These are phyloP conservation scores for Adenanthera pavonina DNA, from an alignment of 306 rosid species.

Conservation along the genomic window DNA sequence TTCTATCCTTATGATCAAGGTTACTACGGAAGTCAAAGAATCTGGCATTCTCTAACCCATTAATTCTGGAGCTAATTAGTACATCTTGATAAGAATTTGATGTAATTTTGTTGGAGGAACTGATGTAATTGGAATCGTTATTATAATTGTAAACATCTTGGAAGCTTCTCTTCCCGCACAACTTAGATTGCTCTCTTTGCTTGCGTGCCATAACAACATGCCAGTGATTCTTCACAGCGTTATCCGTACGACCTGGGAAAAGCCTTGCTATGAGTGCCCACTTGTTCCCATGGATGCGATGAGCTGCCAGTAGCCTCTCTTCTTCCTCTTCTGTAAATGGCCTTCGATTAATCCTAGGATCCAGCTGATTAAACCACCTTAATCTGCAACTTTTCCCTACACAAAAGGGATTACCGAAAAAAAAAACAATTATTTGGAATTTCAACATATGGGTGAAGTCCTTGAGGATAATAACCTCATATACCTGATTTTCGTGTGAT, in stretches of 20 bases:
- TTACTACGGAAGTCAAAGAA: constrained; percentile 41
- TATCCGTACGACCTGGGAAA: constrained; percentile 76
- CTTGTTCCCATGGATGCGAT: constrained; percentile 65
- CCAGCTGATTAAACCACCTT: constrained; percentile 85
- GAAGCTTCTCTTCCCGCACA: constrained; percentile 49
- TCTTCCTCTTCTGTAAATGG: constrained; percentile 79
- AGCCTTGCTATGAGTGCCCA: constrained; percentile 77
- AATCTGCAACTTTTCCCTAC: constrained; percentile 79
- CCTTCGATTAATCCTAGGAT: constrained; percentile 67
- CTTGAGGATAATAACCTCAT: background rate
- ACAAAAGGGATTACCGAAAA: background rate
- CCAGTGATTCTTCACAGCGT: constrained; percentile 85
- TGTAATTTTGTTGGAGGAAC: constrained; percentile 27
- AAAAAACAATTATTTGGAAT: background rate
- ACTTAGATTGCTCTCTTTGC: constrained; percentile 63
- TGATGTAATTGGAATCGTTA: constrained; percentile 9
- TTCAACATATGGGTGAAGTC: background rate
- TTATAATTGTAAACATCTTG: constrained; percentile 38
- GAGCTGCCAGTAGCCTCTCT: constrained; percentile 66
- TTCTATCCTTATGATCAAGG: constrained; percentile 42
- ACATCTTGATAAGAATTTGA: constrained; percentile 20
- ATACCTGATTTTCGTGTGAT: background rate
- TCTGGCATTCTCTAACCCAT: constrained; percentile 26
- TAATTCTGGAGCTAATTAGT: constrained; percentile 26
- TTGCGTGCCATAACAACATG: constrained; percentile 73